These are phyloP conservation scores for Teratosphaeria destructans DNA, from an alignment of 2,329 filamentous ascomycete genomes.

Conservation along the genomic window DNA sequence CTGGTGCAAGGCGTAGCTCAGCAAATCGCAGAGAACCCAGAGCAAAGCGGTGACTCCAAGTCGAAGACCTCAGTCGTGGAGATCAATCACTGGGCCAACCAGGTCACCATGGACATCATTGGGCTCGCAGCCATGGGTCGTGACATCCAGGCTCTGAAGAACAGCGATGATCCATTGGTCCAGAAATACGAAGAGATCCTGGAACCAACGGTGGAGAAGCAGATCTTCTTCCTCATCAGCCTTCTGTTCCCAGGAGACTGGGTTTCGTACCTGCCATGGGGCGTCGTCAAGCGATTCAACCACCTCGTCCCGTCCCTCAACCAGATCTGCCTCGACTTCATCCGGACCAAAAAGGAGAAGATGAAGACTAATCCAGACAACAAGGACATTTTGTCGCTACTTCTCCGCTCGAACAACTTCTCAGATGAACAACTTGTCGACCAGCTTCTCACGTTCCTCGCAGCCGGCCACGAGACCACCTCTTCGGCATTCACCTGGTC, in stretches of 20 bases:
- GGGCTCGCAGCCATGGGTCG: conserved; percentile 36
- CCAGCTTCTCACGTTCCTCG: conserved; percentile 47
- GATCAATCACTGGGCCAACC: conserved; percentile 32
- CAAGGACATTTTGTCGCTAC: conserved; percentile 37
- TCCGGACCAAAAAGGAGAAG: conserved; percentile 35
- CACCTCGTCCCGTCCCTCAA: conserved; percentile 24
- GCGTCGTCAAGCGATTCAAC: not conserved
- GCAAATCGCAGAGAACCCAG: conserved; percentile 5
- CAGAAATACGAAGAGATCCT: conserved; percentile 34
- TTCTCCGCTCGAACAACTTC: conserved; percentile 44
- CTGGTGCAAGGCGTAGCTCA: conserved; percentile 2
- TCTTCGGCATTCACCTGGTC: conserved; percentile 68
- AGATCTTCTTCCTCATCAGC: conserved; percentile 33
- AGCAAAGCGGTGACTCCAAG: not conserved
- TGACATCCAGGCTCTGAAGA: conserved; percentile 32
- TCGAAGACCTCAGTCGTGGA: conserved; percentile 21
- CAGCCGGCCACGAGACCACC: conserved; percentile 63
- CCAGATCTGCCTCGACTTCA: conserved; percentile 36
- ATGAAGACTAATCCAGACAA: conserved; percentile 10
- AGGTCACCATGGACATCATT: conserved; percentile 38
- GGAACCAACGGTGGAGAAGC: conserved; percentile 39
- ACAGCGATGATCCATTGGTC: conserved; percentile 33
- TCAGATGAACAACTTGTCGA: conserved; percentile 43
- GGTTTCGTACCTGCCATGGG: conserved; percentile 32
- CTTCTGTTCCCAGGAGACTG: conserved; percentile 29